Percentiles rank a stretch among this genome's conserved stretches.
These are phyloP conservation scores for Agaricus subrufescens DNA, from an alignment of 768 basidiomycete species.

Conservation along the genomic window DNA sequence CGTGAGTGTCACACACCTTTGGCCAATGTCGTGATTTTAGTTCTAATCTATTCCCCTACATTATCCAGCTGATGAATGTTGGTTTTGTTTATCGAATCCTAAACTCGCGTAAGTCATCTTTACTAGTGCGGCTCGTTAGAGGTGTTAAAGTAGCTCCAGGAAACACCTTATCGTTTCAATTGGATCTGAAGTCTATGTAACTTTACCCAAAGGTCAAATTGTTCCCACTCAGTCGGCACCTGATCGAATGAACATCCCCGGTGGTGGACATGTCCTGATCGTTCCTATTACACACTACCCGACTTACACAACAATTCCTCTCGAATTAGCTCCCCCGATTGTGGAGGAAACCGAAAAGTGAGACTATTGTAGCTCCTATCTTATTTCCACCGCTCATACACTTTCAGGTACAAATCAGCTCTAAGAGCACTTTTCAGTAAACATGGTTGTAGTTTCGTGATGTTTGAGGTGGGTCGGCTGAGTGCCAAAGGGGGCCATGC, in stretches of 20 bases:
- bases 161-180: slow-evolving; percentile 97
- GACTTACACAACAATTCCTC: slow-evolving; percentile 77
- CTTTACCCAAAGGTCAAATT: slow-evolving; percentile 95
- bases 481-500: slow-evolving; percentile 90
- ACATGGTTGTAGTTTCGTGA: slow-evolving; percentile 62
- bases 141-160: slow-evolving; percentile 32
- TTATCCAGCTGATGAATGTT: slow-evolving; percentile 80
- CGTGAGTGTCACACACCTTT: slow-evolving; percentile 43
- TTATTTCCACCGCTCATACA: not conserved
- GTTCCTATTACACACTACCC: slow-evolving; percentile 93
- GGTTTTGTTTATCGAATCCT: slow-evolving; percentile 98
- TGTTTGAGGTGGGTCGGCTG: slow-evolving; percentile 85
- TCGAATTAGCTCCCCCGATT: slow-evolving; percentile 71
- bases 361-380: slow-evolving; percentile 7
- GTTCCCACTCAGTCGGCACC: slow-evolving; percentile 67
- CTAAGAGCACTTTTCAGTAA: slow-evolving; percentile 69
- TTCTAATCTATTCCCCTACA: slow-evolving; percentile 1
- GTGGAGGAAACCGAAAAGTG: slow-evolving; percentile 78
- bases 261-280: slow-evolving; percentile 93
- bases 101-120: slow-evolving; percentile 63
- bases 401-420: slow-evolving; percentile 69
- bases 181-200: slow-evolving; percentile 89
- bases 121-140: not conserved
- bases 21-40: not conserved
- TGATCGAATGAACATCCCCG: slow-evolving; percentile 63